Evolutionary conservation across 73 alveolate genomes (phyloP).

Genomic region (Paraurostyla sp.): DNA sequence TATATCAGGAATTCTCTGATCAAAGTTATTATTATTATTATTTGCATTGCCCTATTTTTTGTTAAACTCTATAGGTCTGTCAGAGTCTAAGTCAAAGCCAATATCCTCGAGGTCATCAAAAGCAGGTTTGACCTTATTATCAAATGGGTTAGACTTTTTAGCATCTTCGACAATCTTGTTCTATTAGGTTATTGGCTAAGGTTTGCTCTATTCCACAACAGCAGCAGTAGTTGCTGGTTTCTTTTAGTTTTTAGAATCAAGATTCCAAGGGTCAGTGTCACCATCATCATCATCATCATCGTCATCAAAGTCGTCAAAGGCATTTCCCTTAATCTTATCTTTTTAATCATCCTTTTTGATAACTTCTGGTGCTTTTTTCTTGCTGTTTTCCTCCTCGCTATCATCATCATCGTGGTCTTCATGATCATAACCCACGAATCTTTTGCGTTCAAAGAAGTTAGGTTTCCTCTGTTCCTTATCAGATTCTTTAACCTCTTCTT

Average conservation of each 20-base stretch:
- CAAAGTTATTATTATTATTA: background rate
- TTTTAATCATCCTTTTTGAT: background rate
- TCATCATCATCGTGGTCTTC: background rate
- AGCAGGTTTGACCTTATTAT: slow-evolving; percentile 15
- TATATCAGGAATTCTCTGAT: background rate
- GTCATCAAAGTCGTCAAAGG: slow-evolving; percentile 27
- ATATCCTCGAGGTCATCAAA: slow-evolving; percentile 40
- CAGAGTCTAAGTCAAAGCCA: slow-evolving; percentile 20
- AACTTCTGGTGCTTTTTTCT: background rate
- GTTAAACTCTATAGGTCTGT: slow-evolving; percentile 33
- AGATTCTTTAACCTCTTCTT: background rate
- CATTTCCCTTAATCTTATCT: slow-evolving; percentile 1
- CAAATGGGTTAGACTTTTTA: background rate
- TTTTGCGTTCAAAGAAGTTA: background rate
- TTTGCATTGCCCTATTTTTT: background rate
- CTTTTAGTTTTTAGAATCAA: background rate
- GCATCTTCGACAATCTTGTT: background rate
- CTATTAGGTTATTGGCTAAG: background rate
- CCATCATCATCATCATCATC: background rate
- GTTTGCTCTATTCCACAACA: too few relatives aligned
- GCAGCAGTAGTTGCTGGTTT: background rate
- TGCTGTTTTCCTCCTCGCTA: background rate
- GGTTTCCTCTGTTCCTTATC: background rate
- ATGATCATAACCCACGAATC: background rate
- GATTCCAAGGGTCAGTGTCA: slow-evolving; percentile 40